Percentiles rank a stretch among this genome's conserved stretches.
Evolutionary conservation across 2,329 filamentous ascomycete species (phyloP).

Genomic region (Cytospora piceicola): DNA sequence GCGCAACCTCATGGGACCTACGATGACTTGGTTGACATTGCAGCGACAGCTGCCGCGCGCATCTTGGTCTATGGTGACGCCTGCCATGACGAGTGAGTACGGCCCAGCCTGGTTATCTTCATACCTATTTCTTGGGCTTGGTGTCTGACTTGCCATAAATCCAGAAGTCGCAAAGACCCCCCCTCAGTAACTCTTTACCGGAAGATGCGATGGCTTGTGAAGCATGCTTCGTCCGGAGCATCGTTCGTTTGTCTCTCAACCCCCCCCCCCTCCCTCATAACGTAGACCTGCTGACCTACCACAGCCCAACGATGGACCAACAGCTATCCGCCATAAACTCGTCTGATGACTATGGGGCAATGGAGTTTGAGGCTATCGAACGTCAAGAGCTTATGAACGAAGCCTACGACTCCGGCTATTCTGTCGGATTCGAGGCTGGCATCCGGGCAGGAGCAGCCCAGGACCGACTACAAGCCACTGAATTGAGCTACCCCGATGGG

Average conservation of each 20-base stretch:
- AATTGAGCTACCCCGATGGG: neutral
- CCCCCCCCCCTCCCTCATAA: neutral
- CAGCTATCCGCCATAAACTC: too few species aligned
- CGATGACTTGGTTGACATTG: conserved; percentile 17
- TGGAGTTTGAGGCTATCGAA: neutral
- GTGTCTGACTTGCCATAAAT: neutral
- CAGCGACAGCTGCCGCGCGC: conserved; percentile 5
- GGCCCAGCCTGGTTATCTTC: neutral
- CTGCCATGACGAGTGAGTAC: conserved; percentile 1
- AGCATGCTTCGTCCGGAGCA: neutral
- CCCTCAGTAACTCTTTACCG: conserved; percentile 6
- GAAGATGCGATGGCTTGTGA: conserved; percentile 9
- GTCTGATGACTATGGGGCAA: neutral
- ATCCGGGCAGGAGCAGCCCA: neutral
- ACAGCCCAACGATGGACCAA: neutral
- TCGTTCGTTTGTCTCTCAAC: neutral
- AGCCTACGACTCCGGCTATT: conserved; percentile 14
- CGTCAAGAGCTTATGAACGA: conserved; percentile 5
- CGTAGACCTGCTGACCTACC: neutral
- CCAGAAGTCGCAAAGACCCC: neutral
- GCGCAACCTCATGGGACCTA: conserved; percentile 1
- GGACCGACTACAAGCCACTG: neutral
- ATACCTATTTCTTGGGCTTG: neutral
- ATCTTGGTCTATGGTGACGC: conserved; percentile 1
- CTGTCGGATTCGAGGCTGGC: conserved; percentile 12